Evolutionary conservation across 1,284 basidiomycete species (phyloP).

Genomic region (Xanthoconium separans): DNA sequence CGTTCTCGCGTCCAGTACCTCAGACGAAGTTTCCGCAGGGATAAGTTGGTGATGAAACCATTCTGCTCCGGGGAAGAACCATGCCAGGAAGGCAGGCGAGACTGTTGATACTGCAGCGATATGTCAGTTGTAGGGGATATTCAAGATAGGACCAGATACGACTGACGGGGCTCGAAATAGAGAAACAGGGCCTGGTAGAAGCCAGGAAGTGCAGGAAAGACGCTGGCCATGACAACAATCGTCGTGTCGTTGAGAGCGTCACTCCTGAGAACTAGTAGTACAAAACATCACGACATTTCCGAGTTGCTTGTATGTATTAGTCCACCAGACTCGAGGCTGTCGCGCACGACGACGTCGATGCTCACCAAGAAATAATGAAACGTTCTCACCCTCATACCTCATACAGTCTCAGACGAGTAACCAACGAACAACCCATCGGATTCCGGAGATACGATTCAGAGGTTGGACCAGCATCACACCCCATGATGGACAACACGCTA

Average conservation of each 20-base stretch:
- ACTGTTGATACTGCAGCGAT: constrained; percentile 52
- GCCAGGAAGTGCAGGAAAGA: constrained; percentile 64
- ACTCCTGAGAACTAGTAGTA: not conserved
- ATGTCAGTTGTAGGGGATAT: not conserved
- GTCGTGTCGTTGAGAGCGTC: not conserved
- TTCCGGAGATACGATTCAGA: not conserved
- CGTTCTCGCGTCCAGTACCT: constrained; percentile 48
- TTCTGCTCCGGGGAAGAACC: constrained; percentile 58
- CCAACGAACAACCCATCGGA: not conserved
- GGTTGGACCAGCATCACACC: not conserved
- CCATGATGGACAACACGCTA: constrained; percentile 20
- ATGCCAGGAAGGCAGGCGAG: constrained; percentile 56
- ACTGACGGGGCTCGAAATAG: constrained; percentile 66
- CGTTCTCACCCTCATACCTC: not conserved
- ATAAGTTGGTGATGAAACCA: constrained; percentile 76
- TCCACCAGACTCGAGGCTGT: no score
- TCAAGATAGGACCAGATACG: not conserved
- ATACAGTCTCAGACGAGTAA: not conserved
- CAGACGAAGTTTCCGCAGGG: constrained; percentile 42
- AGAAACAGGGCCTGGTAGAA: constrained; percentile 68
- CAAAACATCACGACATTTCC: no score
- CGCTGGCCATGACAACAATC: constrained; percentile 17
- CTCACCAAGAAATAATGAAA: no score
- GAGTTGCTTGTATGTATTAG: no score
- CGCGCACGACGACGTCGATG: no score